These are phyloP conservation scores for Kluyveromyces sp. DNA, from an alignment of 1,139 yeast genomes.

Conservation along the genomic window DNA sequence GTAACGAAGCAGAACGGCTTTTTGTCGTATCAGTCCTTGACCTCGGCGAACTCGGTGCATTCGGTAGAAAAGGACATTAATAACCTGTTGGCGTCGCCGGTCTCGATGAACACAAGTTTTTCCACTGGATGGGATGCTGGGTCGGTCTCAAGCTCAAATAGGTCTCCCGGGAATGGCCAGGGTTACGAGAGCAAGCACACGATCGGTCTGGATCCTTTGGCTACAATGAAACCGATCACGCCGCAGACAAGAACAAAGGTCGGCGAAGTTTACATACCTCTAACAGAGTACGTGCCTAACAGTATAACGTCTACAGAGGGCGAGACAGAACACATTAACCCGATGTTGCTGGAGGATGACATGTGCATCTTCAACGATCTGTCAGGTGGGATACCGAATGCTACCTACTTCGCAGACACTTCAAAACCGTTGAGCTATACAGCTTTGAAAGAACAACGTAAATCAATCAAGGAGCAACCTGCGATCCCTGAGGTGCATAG, in stretches of 20 bases:
- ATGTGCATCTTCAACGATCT: constrained; percentile 6
- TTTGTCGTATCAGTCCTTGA: constrained; percentile 21
- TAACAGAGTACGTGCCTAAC: constrained; percentile 38
- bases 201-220: constrained; percentile 29
- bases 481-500: background rate
- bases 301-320: constrained; percentile 30
- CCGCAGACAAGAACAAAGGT: constrained; percentile 31
- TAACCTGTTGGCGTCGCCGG: constrained; percentile 21
- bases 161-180: constrained; percentile 19
- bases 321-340: constrained; percentile 7
- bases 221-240: constrained; percentile 25
- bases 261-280: constrained; percentile 41
- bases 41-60: constrained; percentile 29
- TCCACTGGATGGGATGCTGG: constrained; percentile 25
- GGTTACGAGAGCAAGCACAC: constrained; percentile 15
- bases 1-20: constrained; percentile 25
- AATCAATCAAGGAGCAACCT: background rate
- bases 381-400: background rate
- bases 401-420: constrained; percentile 13
- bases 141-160: constrained; percentile 25
- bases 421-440: constrained; percentile 11
- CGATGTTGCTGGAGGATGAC: constrained; percentile 7
- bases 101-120: constrained; percentile 16
- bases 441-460: constrained; percentile 10
- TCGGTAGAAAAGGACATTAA: constrained; percentile 27